These are phyloP conservation scores for Chamaenerion angustifolium DNA, from an alignment of 345 rosid species.

Conservation along the genomic window DNA sequence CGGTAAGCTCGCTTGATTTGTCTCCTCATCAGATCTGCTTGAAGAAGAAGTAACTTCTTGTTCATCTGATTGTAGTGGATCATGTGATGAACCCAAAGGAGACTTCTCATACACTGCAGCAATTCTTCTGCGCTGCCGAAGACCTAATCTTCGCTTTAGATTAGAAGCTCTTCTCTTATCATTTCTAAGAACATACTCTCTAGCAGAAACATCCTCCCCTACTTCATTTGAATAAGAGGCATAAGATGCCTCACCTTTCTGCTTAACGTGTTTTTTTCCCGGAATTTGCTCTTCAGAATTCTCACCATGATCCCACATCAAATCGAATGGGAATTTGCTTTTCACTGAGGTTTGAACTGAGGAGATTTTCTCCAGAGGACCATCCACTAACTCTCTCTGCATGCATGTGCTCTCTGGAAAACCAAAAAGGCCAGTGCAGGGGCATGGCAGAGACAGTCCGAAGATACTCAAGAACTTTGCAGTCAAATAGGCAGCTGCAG, in stretches of 20 bases:
- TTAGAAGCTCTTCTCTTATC: constrained; percentile 19
- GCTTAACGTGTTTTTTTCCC: constrained; percentile 6
- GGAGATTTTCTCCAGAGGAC: constrained; percentile 28
- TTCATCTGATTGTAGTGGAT: constrained; percentile 13
- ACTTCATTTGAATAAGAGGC: constrained; percentile 20
- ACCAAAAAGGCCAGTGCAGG: constrained; percentile 42
- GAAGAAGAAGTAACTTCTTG: constrained; percentile 17
- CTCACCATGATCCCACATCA: constrained; percentile 14
- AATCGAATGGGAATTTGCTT: constrained; percentile 26
- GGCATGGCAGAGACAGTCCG: constrained; percentile 45
- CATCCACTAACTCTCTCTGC: constrained; percentile 33
- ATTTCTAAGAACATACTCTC: constrained; percentile 12
- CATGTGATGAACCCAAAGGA: constrained; percentile 24
- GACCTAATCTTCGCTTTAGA: constrained; percentile 23
- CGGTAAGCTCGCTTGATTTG: constrained; percentile 9
- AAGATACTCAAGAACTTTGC: constrained; percentile 35
- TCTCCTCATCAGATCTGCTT: constrained; percentile 13
- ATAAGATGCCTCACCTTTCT: constrained; percentile 18
- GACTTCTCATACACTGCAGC: constrained; percentile 12
- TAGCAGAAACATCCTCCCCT: constrained; percentile 2
- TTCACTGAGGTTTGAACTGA: constrained; percentile 28
- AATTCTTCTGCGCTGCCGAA: constrained; percentile 26
- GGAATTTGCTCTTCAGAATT: constrained; percentile 9
- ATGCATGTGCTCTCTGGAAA: constrained; percentile 23
- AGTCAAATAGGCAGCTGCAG: constrained; percentile 34